phyloP scores from a whole-genome alignment of 2,329 filamentous ascomycete species.

The Coccinonectria pachysandricola region DNA sequence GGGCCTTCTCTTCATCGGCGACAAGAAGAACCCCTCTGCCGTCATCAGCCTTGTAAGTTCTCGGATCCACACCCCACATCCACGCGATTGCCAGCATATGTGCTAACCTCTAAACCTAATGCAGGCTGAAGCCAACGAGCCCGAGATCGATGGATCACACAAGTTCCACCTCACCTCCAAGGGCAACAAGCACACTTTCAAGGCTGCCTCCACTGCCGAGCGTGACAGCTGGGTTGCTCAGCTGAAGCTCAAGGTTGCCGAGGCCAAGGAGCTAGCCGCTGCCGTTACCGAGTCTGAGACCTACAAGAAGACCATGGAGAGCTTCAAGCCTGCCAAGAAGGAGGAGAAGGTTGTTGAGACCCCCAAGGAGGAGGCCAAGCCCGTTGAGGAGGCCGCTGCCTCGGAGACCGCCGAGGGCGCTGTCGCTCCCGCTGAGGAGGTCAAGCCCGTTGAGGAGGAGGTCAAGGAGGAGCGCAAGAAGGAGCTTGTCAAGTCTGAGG shows the following conservation, averaged over 20 bases:
- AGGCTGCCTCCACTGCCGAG: slow-evolving; percentile 63
- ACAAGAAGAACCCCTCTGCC: slow-evolving; percentile 71
- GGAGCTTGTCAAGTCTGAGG: slow-evolving; percentile 45
- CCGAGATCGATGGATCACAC: slow-evolving; percentile 62
- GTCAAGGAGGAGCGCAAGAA: slow-evolving; percentile 26
- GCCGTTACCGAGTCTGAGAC: slow-evolving; percentile 66
- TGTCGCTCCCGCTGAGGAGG: slow-evolving; percentile 21
- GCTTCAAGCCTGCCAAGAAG: slow-evolving; percentile 46
- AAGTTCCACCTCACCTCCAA: slow-evolving; percentile 82
- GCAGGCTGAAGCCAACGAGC: slow-evolving; percentile 54
- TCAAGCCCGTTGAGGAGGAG: slow-evolving; percentile 24
- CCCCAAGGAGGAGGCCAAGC: slow-evolving; percentile 20
- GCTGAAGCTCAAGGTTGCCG: slow-evolving; percentile 69
- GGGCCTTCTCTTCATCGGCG: slow-evolving; percentile 84
- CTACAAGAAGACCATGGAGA: slow-evolving; percentile 80
- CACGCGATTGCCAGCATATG: slow-evolving; percentile 12
- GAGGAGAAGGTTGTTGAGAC: slow-evolving; percentile 29
- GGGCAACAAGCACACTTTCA: slow-evolving; percentile 89
- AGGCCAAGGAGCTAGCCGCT: slow-evolving; percentile 73
- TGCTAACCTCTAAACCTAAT: slow-evolving; percentile 5
- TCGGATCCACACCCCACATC: slow-evolving; percentile 10
- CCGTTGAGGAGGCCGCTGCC: slow-evolving; percentile 9
- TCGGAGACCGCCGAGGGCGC: slow-evolving; percentile 19
- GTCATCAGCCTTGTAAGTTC: slow-evolving; percentile 72
- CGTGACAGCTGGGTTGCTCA: slow-evolving; percentile 88